Evolutionary conservation across 1,139 yeast genomes (phyloP).

Genomic region (Scheffersomyces segobiensis): DNA sequence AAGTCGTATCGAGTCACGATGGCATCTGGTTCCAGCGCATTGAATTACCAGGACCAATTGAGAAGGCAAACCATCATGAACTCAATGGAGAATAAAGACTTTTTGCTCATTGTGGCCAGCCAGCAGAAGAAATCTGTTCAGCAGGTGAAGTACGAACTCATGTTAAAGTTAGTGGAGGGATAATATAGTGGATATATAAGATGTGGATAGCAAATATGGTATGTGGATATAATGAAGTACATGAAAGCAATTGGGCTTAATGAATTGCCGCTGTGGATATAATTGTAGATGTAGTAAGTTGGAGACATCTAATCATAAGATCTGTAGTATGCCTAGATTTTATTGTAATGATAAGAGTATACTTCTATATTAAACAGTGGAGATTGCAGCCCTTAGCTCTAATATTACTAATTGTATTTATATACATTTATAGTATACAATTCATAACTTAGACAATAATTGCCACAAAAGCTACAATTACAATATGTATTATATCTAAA

Average conservation of each 20-base stretch:
- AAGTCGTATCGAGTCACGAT: not conserved
- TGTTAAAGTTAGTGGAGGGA: slow-evolving; percentile 15
- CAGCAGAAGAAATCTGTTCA: slow-evolving; percentile 46
- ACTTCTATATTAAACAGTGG: too few relatives aligned
- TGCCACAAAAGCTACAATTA: not conserved
- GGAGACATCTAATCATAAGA: too few relatives aligned
- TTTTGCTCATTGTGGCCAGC: slow-evolving; percentile 42
- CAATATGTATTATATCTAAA: not conserved
- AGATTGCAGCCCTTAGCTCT: too few relatives aligned
- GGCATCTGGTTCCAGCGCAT: not conserved
- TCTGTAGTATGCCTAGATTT: too few relatives aligned
- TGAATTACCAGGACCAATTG: slow-evolving; percentile 39
- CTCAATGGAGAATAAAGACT: slow-evolving; percentile 46
- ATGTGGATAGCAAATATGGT: not conserved
- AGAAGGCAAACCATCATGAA: slow-evolving; percentile 41
- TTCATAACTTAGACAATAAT: too few relatives aligned
- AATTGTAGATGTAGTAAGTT: too few relatives aligned
- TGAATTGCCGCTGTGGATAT: too few relatives aligned
- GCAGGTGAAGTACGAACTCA: slow-evolving; percentile 44
- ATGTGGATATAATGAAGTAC: not conserved
- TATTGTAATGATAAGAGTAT: too few relatives aligned
- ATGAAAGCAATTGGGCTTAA: too few relatives aligned
- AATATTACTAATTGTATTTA: too few relatives aligned
- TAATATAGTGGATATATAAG: not conserved
- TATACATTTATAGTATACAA: too few relatives aligned